A percentile compares a stretch with the other conserved stretches of the same genome.
These are phyloP conservation scores for Elongisporangium undulatum DNA, from an alignment of 352 stramenopile genomes.

Conservation along the genomic window DNA sequence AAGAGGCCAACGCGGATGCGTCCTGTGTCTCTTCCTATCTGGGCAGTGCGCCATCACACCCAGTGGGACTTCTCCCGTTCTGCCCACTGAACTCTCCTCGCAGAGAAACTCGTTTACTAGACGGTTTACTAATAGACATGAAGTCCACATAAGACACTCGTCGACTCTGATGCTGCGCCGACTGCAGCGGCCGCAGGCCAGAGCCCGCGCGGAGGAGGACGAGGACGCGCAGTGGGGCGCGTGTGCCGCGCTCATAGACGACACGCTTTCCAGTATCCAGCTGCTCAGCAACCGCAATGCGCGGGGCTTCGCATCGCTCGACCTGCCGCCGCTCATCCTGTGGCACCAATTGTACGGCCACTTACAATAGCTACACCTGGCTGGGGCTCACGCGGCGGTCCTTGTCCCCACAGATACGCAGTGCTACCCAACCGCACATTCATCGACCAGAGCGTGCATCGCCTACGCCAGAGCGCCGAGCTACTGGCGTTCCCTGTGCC, in stretches of 20 bases:
- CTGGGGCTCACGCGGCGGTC: not conserved
- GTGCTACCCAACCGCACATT: constrained; percentile 58
- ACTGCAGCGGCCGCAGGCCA: not conserved
- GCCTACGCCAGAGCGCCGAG: constrained; percentile 26
- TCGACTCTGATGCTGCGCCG: not conserved
- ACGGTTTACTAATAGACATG: not conserved
- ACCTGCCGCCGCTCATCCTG: constrained; percentile 35
- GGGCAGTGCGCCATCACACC: not conserved
- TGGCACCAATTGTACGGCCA: constrained; percentile 53
- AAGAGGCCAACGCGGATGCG: not conserved
- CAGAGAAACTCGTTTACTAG: not conserved
- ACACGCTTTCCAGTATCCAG: constrained; percentile 47
- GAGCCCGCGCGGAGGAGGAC: not conserved
- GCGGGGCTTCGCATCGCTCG: constrained; percentile 23
- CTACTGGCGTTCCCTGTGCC: constrained; percentile 50
- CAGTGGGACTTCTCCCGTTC: not conserved
- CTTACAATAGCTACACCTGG: not conserved
- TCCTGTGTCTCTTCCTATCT: not conserved
- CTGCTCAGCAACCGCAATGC: constrained; percentile 39
- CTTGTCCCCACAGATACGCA: constrained; percentile 31
- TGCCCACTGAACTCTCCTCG: not conserved
- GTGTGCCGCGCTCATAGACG: constrained; percentile 32
- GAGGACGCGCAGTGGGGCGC: constrained; percentile 22
- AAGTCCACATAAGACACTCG: no score
- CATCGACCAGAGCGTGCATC: constrained; percentile 55